Evolutionary conservation across 1,284 basidiomycete species (phyloP).

Genomic region (Cerrena zonata): DNA sequence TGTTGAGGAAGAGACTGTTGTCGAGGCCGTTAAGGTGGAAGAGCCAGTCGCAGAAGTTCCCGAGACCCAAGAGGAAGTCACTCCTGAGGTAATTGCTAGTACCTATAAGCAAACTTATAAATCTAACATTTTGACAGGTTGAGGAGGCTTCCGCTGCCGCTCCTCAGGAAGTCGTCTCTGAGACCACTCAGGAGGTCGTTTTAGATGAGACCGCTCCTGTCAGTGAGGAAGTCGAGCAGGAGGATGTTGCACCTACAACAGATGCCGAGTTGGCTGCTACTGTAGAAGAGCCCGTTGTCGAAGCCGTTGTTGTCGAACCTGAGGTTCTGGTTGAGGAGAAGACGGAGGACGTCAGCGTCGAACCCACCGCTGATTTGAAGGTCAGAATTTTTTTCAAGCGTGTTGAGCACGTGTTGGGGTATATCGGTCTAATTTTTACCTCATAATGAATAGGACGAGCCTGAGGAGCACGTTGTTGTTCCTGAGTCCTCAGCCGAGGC

Average conservation of each 20-base stretch:
- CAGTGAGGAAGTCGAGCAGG: background rate
- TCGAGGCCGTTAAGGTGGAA: background rate
- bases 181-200: background rate
- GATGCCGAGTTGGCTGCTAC: background rate
- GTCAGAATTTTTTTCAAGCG: background rate
- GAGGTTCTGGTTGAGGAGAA: slow-evolving; percentile 4
- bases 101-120: background rate
- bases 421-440: background rate
- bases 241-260: background rate
- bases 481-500: background rate
- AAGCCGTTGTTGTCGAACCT: background rate
- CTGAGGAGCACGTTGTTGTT: background rate
- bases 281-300: background rate
- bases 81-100: background rate
- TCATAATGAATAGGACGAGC: background rate
- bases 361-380: background rate
- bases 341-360: background rate
- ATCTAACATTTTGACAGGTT: background rate
- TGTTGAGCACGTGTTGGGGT: background rate
- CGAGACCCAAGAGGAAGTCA: background rate
- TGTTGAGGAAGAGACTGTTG: slow-evolving; percentile 1
- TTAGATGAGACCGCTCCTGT: background rate
- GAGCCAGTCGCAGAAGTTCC: background rate
- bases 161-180: background rate
- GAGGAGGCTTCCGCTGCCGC: slow-evolving; percentile 3